These are phyloP conservation scores for Saturnispora sekii DNA, from an alignment of 805 yeast species.

Conservation along the genomic window DNA sequence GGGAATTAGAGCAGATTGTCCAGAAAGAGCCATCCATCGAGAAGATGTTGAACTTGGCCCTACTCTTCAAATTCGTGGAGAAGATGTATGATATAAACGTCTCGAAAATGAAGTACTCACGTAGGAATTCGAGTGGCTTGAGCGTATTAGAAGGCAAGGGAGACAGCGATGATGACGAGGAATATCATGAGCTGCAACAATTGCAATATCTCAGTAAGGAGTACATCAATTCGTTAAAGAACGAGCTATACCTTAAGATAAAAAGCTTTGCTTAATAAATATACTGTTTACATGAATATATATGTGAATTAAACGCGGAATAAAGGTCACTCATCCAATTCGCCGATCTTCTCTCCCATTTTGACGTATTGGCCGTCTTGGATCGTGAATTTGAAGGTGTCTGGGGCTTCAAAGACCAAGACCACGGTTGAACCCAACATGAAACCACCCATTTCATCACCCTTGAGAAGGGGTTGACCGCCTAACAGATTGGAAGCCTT, in stretches of 20 bases:
- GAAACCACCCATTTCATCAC: constrained; percentile 96
- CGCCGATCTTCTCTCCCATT: constrained; percentile 77
- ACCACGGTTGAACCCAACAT: constrained; percentile 96
- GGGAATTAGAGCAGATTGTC: constrained; percentile 40
- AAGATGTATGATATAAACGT: constrained; percentile 15
- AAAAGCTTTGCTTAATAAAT: background rate
- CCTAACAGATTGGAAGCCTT: constrained; percentile 67
- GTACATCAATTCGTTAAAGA: constrained; percentile 45
- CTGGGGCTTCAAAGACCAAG: constrained; percentile 92
- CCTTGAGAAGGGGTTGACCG: constrained; percentile 83
- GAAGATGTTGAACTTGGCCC: constrained; percentile 54
- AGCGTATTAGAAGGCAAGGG: constrained; percentile 8
- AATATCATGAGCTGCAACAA: constrained; percentile 17
- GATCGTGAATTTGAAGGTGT: constrained; percentile 58
- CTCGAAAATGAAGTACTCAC: constrained; percentile 1
- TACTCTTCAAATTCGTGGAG: constrained; percentile 55
- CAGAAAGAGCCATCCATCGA: constrained; percentile 33
- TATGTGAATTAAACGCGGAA: background rate
- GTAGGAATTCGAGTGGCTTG: background rate
- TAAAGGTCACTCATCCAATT: background rate
- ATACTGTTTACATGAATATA: background rate
- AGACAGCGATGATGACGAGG: background rate
- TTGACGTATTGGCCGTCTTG: constrained; percentile 67
- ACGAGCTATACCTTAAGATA: constrained; percentile 28
- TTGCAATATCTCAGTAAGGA: constrained; percentile 38